Evolutionary conservation across 1,284 basidiomycete genomes (phyloP), one percentile per base, ranked within the genome.

Genomic region (Pseudozyma tsukubaensis): DNA sequence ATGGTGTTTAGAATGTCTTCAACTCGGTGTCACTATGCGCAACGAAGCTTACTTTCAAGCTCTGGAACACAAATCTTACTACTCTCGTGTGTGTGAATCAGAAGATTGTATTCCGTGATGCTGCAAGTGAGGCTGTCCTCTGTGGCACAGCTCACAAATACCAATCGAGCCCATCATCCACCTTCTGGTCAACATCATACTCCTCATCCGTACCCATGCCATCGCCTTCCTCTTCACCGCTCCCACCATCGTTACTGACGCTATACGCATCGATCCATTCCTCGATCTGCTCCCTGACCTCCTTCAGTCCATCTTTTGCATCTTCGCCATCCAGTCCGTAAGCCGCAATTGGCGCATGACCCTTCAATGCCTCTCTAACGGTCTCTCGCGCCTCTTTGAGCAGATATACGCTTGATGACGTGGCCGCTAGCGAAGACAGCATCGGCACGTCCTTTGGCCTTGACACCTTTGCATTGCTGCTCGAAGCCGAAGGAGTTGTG

Each of bases 261-360:
- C 66, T 72, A 19, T 83, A 83, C 29, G 76, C 66, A 51, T 72
- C 72, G 52, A 78, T 69, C 51, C 72, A 54, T 4, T 63, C 66
- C 57, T 84, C 81, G 29, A 84, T 62, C 36, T 59, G 42, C 50
- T 84, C 82, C 9, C 78, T 63, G 12, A 76, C 45, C 54, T 84
- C 82, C 44, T 74, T 75, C 34, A 84, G 48, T 0, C 66, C 71
- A 57, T 84, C 82, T 29, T 63, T 58, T 35, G 62, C 79, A 50
- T 59, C 77, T 42, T 35, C 66, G 0, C 59, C 54, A 12, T 72
- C 78, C 43, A 83, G 16, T 1, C 82, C 82, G 43, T 64, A 83
- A 11, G 62, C 58, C 9, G 51, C 42, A 1, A 80, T 48, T 1
- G 79, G 79, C 13, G 47, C 42, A 40, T 80, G 81, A 10, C 78